A percentile compares a stretch with the other conserved stretches of the same genome.
Conservation (phyloP, 2,329 filamentous ascomycete species). For the Ophiocordyceps polyrhachis-furcata region DNA sequence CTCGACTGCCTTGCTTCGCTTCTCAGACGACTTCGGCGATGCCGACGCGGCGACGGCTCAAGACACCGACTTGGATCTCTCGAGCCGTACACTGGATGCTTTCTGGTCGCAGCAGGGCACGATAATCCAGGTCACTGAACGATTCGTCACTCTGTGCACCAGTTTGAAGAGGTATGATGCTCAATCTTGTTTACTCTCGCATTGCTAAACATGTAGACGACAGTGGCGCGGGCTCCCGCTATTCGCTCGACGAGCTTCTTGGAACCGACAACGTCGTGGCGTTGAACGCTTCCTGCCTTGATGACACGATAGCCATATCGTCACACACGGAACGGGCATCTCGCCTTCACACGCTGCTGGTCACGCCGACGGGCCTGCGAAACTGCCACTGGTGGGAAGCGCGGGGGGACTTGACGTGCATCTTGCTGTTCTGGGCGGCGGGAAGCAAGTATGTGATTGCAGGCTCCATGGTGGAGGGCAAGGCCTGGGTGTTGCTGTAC, state of each 20-base stretch:
- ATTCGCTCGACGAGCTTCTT: conserved; percentile 14
- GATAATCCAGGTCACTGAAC: conserved; percentile 36
- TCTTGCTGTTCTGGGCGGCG: conserved; percentile 16
- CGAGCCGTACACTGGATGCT: conserved; percentile 31
- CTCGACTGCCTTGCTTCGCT: conserved; percentile 25
- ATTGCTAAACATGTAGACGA: conserved; percentile 5
- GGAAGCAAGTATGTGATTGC: conserved; percentile 12
- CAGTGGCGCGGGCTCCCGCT: conserved; percentile 9
- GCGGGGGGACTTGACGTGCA: conserved; percentile 29
- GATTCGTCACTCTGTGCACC: conserved; percentile 20
- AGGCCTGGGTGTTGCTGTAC: conserved; percentile 16
- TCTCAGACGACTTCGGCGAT: conserved; percentile 28
- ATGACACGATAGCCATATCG: conserved; percentile 22
- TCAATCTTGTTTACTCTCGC: no score
- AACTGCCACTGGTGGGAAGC: conserved; percentile 14
- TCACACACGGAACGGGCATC: conserved; percentile 18
- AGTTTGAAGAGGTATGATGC: conserved; percentile 15
- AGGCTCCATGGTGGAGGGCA: conserved; percentile 14
- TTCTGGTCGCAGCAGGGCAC: conserved; percentile 15
- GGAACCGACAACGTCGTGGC: conserved; percentile 11
- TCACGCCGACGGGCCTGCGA: conserved; percentile 15
- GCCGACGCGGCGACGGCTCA: conserved; percentile 23
- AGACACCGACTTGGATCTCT: conserved; percentile 28
- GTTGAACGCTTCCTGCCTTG: conserved; percentile 23
- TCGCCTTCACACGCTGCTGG: conserved; percentile 18